Base-by-base conservation (phyloP, 805 yeast species). In the Clavispora santaluciae region DNA sequence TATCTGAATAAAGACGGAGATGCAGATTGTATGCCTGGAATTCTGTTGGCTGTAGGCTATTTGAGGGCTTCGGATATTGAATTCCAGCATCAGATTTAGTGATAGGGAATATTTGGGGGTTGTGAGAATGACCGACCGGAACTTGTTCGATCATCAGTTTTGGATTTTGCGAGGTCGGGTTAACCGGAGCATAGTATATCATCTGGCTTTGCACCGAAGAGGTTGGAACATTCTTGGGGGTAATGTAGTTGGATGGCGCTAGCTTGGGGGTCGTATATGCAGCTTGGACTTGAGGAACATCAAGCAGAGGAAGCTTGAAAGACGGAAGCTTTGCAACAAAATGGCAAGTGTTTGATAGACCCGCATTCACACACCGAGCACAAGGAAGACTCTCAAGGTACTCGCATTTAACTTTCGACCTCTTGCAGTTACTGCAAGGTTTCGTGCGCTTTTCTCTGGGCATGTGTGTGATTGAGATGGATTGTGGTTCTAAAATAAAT, bases 341-440 rank as follows among this genome's bases (percentile, higher is more conserved):
- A 22, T 74, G 73, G 51, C 88, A 82, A 34, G 53, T 52, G 13
- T 52, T 45, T 3, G 71, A 73, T 22, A 75, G 65, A 13, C 76
- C 76, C 15, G 64, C 69, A 28, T 71, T 68, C 12, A 65, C 48
- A 54, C 89, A 82, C 42, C 86, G 55, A 45, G 72, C 75, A 55
- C 89, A 82, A 1, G 82, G 81, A 39, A 74, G 59, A 2, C 58
- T 48, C 2, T 63, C 65, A 5, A 63, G 50, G 51, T 78, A 78
- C 28, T 70, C 70, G 50, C 89, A 82, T 56, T 73, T 79, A 21
- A 81, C 80, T 58, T 82, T 82, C 17, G 82, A 68, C 52, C 68
- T 68, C 41, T 84, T 72, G 55, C 89, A 82, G 50, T 70, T 68
- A 18, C 76, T 67, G 56, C 89, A 82, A 3, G 88, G 87, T 52